Conservation (phyloP, 2,329 filamentous ascomycete species). For the Scedosporium boydii region DNA sequence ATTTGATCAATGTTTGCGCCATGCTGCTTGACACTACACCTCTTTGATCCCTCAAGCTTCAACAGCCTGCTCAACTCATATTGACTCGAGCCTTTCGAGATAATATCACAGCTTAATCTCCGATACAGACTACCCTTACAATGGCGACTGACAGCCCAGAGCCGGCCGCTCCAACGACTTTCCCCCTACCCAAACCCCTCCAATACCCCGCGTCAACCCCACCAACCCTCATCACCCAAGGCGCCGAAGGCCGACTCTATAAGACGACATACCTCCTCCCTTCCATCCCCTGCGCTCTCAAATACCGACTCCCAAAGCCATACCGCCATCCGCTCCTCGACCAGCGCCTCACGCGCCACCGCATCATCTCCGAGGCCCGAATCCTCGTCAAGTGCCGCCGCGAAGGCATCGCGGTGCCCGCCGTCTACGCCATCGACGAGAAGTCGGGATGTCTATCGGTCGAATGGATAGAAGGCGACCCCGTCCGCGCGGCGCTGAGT, state of each 20-base stretch:
- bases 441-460: slow-evolving; percentile 64
- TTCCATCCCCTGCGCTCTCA: slow-evolving; percentile 64
- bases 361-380: slow-evolving; percentile 81
- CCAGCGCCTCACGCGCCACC: slow-evolving; percentile 72
- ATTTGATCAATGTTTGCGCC: no score
- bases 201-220: slow-evolving; percentile 47
- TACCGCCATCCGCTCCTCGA: slow-evolving; percentile 91
- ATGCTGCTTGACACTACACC: not conserved
- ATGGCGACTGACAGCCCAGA: not conserved
- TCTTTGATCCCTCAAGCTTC: not conserved
- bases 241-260: slow-evolving; percentile 92
- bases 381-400: slow-evolving; percentile 69
- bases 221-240: slow-evolving; percentile 73
- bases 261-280: slow-evolving; percentile 69
- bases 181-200: slow-evolving; percentile 56
- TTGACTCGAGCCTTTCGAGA: no score
- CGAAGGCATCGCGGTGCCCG: slow-evolving; percentile 75
- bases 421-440: slow-evolving; percentile 61
- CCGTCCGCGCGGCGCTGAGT: slow-evolving; percentile 62
- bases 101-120: no score
- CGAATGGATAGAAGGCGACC: slow-evolving; percentile 73
- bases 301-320: slow-evolving; percentile 82
- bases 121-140: no score
- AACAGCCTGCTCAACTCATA: no score
- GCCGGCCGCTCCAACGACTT: slow-evolving; percentile 11